Percentiles rank a stretch among this genome's conserved stretches.
These are phyloP conservation scores for Pseudogymnoascus pannorum DNA, from an alignment of 2,329 filamentous ascomycete genomes.

Conservation along the genomic window DNA sequence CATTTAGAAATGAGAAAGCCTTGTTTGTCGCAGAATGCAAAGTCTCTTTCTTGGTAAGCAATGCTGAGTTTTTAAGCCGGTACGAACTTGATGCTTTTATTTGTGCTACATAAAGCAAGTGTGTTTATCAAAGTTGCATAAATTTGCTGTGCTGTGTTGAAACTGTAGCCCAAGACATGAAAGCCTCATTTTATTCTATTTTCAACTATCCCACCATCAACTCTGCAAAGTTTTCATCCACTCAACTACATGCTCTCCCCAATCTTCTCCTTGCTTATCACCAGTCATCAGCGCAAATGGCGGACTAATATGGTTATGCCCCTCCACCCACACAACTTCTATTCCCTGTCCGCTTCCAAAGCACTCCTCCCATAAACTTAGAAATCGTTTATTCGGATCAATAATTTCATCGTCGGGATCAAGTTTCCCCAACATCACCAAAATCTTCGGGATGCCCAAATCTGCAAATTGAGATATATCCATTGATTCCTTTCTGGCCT, in stretches of 20 bases:
- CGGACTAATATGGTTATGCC: constrained; percentile 29
- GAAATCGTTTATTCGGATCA: constrained; percentile 22
- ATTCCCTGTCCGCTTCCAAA: constrained; percentile 20
- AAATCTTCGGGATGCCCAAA: constrained; percentile 18
- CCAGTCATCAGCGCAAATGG: constrained; percentile 22
- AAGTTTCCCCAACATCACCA: constrained; percentile 22
- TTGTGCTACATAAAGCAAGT: background rate
- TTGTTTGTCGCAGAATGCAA: background rate
- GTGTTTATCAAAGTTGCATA: background rate
- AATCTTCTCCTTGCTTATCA: constrained; percentile 23
- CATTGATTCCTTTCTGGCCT: constrained; percentile 14
- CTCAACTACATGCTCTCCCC: constrained; percentile 22
- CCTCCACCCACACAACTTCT: constrained; percentile 17
- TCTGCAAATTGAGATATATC: constrained; percentile 7
- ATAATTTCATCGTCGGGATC: constrained; percentile 27
- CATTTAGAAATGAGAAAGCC: background rate
- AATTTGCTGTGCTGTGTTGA: background rate
- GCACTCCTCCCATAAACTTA: constrained; percentile 18
- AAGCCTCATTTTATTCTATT: background rate
- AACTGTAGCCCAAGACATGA: background rate
- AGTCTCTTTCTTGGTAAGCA: background rate
- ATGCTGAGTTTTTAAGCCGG: background rate
- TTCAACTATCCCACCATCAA: background rate
- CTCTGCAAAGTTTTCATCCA: constrained; percentile 20
- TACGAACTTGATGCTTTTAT: background rate